These are phyloP conservation scores for Blepharisma japonicum DNA, from an alignment of 73 alveolate species.

Conservation along the genomic window DNA sequence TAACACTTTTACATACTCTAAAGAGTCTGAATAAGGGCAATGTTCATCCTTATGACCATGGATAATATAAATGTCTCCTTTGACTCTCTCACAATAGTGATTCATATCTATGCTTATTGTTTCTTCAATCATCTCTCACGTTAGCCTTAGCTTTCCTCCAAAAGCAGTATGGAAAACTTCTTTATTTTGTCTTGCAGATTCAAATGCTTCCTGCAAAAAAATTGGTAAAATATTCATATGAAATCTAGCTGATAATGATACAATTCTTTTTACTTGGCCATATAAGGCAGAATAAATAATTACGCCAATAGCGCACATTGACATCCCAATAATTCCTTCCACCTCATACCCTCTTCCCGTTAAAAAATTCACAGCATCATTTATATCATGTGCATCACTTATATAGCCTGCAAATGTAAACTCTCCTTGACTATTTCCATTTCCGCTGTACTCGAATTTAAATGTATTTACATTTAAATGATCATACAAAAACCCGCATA, in stretches of 20 bases:
- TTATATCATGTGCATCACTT: not conserved
- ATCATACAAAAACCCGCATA: not conserved
- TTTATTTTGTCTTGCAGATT: too few relatives aligned
- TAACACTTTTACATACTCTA: too few relatives aligned
- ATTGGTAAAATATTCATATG: not conserved
- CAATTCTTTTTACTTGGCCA: not conserved
- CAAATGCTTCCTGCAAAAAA: not conserved
- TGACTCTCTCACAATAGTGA: too few relatives aligned
- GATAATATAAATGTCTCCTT: too few relatives aligned
- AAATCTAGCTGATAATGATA: not conserved
- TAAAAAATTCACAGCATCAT: not conserved
- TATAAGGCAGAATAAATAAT: constrained; percentile 12
- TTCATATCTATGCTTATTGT: too few relatives aligned
- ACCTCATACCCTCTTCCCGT: not conserved
- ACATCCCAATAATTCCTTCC: not conserved
- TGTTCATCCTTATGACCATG: too few relatives aligned
- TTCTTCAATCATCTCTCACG: too few relatives aligned
- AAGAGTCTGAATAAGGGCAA: too few relatives aligned
- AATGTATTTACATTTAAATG: not conserved
- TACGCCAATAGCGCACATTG: not conserved
- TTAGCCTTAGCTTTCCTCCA: too few relatives aligned
- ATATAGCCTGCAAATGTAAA: not conserved
- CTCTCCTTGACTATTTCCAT: constrained; percentile 1
- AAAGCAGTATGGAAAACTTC: too few relatives aligned
- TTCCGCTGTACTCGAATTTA: not conserved